These are phyloP conservation scores for Pichia sp. DNA, from an alignment of 1,139 yeast species.

Conservation along the genomic window DNA sequence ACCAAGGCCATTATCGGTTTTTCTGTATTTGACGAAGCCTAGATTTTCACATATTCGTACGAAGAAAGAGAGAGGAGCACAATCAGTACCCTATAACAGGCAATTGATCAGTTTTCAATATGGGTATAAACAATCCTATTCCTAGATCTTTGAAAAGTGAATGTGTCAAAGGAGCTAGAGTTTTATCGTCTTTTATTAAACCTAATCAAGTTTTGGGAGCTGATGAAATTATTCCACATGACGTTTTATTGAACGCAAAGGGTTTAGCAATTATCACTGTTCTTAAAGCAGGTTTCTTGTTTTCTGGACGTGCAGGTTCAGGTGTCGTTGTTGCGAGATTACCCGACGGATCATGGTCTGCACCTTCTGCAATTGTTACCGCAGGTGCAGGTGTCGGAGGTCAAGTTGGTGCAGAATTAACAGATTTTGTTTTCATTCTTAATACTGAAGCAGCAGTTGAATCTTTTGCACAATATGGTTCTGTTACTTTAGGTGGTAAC, in stretches of 20 bases:
- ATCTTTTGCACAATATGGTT: slow-evolving; percentile 90
- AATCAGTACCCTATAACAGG: too few species aligned
- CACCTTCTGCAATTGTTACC: slow-evolving; percentile 91
- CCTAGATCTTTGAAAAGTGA: slow-evolving; percentile 88
- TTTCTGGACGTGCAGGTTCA: slow-evolving; percentile 96
- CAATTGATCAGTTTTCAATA: slow-evolving; percentile 25
- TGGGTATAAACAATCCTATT: slow-evolving; percentile 89
- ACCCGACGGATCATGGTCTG: slow-evolving; percentile 97
- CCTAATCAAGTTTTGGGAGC: slow-evolving; percentile 95
- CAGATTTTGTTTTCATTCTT: slow-evolving; percentile 91
- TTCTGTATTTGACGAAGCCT: too few species aligned
- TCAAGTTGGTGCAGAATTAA: slow-evolving; percentile 90
- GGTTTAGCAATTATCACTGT: slow-evolving; percentile 91
- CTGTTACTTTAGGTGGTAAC: slow-evolving; percentile 92
- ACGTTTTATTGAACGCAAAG: slow-evolving; percentile 79
- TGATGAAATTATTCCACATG: slow-evolving; percentile 86
- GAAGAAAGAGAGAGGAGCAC: too few species aligned
- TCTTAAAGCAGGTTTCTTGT: slow-evolving; percentile 89
- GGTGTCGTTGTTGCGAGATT: slow-evolving; percentile 92
- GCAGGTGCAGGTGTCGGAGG: slow-evolving; percentile 99
- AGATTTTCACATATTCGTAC: too few species aligned
- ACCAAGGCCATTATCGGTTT: too few species aligned
- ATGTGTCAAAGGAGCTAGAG: slow-evolving; percentile 93
- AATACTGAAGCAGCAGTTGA: slow-evolving; percentile 86
- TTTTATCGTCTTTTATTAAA: slow-evolving; percentile 81